Conservation (phyloP, 2,329 filamentous ascomycete species). For the Lecanicillium sp. region DNA sequence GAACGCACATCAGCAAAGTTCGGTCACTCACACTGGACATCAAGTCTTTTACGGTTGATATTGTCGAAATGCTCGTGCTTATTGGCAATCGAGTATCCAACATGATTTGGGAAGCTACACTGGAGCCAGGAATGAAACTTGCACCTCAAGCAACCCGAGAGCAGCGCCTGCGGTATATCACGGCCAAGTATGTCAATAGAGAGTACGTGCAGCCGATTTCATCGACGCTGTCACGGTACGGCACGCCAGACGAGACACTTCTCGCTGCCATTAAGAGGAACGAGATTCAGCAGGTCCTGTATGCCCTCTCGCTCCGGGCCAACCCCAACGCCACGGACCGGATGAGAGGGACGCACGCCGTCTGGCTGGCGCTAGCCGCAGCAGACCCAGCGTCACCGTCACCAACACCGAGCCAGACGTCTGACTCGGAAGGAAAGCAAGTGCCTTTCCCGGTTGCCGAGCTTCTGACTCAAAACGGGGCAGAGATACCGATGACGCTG, state of each 20-base stretch:
- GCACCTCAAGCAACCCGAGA: conserved; percentile 73
- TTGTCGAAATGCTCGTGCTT: conserved; percentile 84
- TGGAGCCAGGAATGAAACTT: conserved; percentile 70
- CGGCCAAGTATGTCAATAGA: conserved; percentile 83
- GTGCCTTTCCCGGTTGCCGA: conserved; percentile 84
- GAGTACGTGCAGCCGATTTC: conserved; percentile 75
- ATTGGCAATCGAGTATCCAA: conserved; percentile 94
- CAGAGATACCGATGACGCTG: conserved; percentile 67
- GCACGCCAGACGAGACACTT: conserved; percentile 77
- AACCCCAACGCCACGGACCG: conserved; percentile 83
- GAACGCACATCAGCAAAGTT: conserved; percentile 96
- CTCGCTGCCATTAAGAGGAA: conserved; percentile 93
- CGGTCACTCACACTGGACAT: conserved; percentile 92
- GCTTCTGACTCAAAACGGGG: conserved; percentile 86
- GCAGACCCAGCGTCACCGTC: conserved; percentile 80
- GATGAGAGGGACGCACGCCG: conserved; percentile 77
- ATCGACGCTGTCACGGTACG: conserved; percentile 65
- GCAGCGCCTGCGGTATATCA: conserved; percentile 90
- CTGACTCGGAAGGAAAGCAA: conserved; percentile 40
- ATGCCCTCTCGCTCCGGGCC: conserved; percentile 76
- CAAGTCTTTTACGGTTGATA: conserved; percentile 92
- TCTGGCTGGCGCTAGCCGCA: conserved; percentile 86
- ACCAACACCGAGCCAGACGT: conserved; percentile 34
- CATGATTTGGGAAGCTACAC: conserved; percentile 86
- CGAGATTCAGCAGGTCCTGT: conserved; percentile 87